Percentiles rank a stretch among this genome's conserved stretches.
These are phyloP conservation scores for Fusarium oligoseptatum DNA, from an alignment of 2,329 filamentous ascomycete genomes.

Conservation along the genomic window DNA sequence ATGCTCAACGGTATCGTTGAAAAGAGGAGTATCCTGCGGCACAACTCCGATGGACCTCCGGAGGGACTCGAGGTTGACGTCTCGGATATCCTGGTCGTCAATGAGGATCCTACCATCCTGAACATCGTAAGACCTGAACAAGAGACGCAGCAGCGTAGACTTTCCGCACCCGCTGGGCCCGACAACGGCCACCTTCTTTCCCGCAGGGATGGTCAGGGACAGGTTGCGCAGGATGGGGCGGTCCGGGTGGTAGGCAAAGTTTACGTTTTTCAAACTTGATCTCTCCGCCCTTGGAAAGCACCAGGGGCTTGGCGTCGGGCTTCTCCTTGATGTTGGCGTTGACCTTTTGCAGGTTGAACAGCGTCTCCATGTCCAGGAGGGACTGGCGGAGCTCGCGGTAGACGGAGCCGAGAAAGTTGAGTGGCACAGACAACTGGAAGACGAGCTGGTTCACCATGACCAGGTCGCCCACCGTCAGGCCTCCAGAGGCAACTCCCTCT, in stretches of 20 bases:
- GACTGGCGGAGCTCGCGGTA: slow-evolving; percentile 96
- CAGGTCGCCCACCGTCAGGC: slow-evolving; percentile 91
- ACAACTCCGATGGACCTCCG: slow-evolving; percentile 92
- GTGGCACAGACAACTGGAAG: slow-evolving; percentile 94
- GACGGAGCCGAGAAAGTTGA: slow-evolving; percentile 98
- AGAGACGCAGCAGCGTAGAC: slow-evolving; percentile 88
- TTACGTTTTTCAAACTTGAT: slow-evolving; percentile 96
- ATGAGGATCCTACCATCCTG: slow-evolving; percentile 88
- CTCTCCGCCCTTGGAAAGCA: slow-evolving; percentile 82
- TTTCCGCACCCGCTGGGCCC: slow-evolving; percentile 97
- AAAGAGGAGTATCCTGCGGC: slow-evolving; percentile 95
- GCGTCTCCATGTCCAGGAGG: slow-evolving; percentile 96
- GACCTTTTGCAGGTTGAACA: slow-evolving; percentile 97
- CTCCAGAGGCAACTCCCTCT: slow-evolving; percentile 85
- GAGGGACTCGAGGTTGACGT: slow-evolving; percentile 85
- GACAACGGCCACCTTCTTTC: slow-evolving; percentile 95
- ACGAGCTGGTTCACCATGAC: slow-evolving; percentile 99
- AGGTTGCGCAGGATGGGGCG: slow-evolving; percentile 89
- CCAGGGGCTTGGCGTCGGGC: slow-evolving; percentile 78
- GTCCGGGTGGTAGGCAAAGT: slow-evolving; percentile 90
- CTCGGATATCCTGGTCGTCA: slow-evolving; percentile 91
- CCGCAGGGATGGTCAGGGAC: slow-evolving; percentile 89
- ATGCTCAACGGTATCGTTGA: slow-evolving; percentile 96
- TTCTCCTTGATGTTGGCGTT: slow-evolving; percentile 88
- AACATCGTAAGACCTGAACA: slow-evolving; percentile 96